Evolutionary conservation across 1,284 basidiomycete species (phyloP), one percentile per base, ranked within the genome.

Genomic region (Pascua sp.): DNA sequence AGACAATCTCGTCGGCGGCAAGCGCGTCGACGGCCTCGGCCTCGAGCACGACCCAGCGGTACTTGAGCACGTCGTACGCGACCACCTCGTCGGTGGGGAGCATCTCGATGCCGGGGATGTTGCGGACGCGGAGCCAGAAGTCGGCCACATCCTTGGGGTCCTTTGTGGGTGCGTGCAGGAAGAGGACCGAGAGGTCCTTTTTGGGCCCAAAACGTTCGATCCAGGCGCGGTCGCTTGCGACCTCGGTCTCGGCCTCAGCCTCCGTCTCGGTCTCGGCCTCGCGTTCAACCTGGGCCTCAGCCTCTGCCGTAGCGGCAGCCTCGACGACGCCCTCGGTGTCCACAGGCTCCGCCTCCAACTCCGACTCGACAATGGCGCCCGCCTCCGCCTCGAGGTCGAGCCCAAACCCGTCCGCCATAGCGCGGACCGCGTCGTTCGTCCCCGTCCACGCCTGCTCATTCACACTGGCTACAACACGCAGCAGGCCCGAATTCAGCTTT

Each of bases 1-100:
- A 12, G 3, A 12, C n/a, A 24, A 24, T 12, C 17, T 12, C 8
- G 16, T 36, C 45, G 12, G 18, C 16, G 2, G 18, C 32, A 75
- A 66, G 84, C 81, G 36, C 83, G 81, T 53, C 74, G 18, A 77
- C 63, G 8, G 65, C 67, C 10, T 44, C 66, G 13, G 66, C 63
- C 50, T 75, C 75, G 64, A 73, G 56, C 13, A 77, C 70, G 41
- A 66, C 51, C 77, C 73, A 76, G 53, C 69, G 68, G 85, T 88
- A 90, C 72, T 85, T 86, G 67, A 93, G 77, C 41, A 89, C 71
- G 68, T 90, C 86, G 73, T 90, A 91, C 5, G 91, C 85, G 47
- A 83, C 83, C 49, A 90, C 78, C 55, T 90, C 84, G 51, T 86
- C 80, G 13, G 83, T 84, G 1, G 82, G 82, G 51, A 81, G 80